phyloP scores from a whole-genome alignment of 192 early-diverging fungal genomes.

The Gaertneriomyces sp. region DNA sequence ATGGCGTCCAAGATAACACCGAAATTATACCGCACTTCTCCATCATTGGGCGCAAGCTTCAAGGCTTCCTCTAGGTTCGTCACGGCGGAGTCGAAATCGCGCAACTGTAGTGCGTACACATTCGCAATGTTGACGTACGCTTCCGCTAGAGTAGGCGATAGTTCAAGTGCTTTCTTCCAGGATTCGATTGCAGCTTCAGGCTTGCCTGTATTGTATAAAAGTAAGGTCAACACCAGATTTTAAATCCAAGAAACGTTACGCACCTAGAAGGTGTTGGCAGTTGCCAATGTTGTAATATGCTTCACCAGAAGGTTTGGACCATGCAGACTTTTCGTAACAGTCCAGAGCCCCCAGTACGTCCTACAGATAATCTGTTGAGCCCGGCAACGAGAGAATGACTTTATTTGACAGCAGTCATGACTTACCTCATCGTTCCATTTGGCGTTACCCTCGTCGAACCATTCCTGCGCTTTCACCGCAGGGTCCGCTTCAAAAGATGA shows the following conservation, averaged over 20 bases:
- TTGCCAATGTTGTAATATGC: slow-evolving; percentile 47
- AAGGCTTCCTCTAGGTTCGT: slow-evolving; percentile 55
- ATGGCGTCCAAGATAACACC: slow-evolving; percentile 62
- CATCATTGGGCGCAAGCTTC: slow-evolving; percentile 60
- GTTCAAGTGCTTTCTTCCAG: slow-evolving; percentile 55
- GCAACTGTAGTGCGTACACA: slow-evolving; percentile 46
- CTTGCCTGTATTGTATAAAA: slow-evolving; percentile 37
- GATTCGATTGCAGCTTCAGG: slow-evolving; percentile 51
- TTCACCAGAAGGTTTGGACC: slow-evolving; percentile 28
- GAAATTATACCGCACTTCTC: slow-evolving; percentile 61
- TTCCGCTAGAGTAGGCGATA: slow-evolving; percentile 55
- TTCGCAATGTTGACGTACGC: slow-evolving; percentile 72
- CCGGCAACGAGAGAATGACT: neutral
- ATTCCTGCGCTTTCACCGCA: slow-evolving; percentile 22
- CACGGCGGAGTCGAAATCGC: slow-evolving; percentile 46
- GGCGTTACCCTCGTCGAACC: slow-evolving; percentile 23
- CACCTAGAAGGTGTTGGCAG: slow-evolving; percentile 34
- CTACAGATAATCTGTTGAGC: neutral
- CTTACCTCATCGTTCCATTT: slow-evolving; percentile 30
- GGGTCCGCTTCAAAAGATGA: slow-evolving; percentile 5
- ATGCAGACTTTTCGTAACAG: slow-evolving; percentile 30
- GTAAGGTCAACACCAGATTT: slow-evolving; percentile 2
- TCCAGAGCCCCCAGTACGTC: slow-evolving; percentile 32
- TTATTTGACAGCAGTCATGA: neutral
- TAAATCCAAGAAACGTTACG: neutral